These are phyloP conservation scores for Fraxinus sp. DNA, from an alignment of 305 asterid genomes.

Conservation along the genomic window DNA sequence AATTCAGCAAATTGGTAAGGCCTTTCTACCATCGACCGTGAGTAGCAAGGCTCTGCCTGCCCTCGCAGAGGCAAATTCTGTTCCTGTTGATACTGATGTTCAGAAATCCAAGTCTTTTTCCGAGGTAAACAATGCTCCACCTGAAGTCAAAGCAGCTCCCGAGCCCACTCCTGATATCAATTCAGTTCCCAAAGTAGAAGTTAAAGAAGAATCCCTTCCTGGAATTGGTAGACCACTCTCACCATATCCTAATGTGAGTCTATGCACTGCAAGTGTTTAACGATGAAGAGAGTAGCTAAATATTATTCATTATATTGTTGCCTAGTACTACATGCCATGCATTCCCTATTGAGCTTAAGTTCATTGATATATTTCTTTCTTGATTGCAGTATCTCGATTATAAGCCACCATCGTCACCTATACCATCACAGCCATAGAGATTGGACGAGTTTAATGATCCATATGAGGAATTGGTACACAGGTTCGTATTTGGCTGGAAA, in stretches of 20 bases:
- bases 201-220: conserved; percentile 46
- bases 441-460: not conserved
- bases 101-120: conserved; percentile 39
- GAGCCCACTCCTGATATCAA: conserved; percentile 52
- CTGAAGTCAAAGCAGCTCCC: conserved; percentile 43
- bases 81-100: conserved; percentile 26
- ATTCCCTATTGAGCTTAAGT: not conserved
- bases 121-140: conserved; percentile 34
- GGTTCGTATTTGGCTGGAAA: not conserved
- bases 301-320: not conserved
- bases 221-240: conserved; percentile 59
- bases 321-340: not conserved
- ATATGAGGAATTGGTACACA: not conserved
- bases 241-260: conserved; percentile 83
- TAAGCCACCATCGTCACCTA: conserved; percentile 93
- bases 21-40: conserved; percentile 62
- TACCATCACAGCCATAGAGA: conserved; percentile 74
- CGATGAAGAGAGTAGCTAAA: not conserved
- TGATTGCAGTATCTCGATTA: conserved; percentile 81
- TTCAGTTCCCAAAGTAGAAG: conserved; percentile 56
- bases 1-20: conserved; percentile 81
- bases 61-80: conserved; percentile 41
- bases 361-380: not conserved
- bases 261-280: not conserved
- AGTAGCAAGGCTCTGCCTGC: conserved; percentile 63